These are phyloP conservation scores for Aspergillus amoenus DNA, from an alignment of 2,329 filamentous ascomycete genomes.

Conservation along the genomic window DNA sequence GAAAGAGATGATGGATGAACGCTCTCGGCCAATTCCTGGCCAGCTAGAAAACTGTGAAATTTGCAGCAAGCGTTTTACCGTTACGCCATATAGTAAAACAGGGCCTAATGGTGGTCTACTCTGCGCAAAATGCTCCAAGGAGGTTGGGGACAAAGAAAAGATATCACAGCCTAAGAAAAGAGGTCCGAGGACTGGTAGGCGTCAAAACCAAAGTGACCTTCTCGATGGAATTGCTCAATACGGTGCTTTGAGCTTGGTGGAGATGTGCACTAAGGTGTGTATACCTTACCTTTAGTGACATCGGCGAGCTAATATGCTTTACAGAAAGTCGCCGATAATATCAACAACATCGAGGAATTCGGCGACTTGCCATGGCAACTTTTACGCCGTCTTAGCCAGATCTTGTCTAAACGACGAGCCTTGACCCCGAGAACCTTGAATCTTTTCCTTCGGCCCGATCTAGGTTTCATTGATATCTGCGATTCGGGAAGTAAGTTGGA, in stretches of 20 bases:
- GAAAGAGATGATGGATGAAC: constrained; percentile 56
- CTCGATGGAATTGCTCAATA: constrained; percentile 66
- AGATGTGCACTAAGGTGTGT: constrained; percentile 58
- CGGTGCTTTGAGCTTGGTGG: constrained; percentile 46
- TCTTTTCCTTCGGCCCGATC: constrained; percentile 52
- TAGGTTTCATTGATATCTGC: constrained; percentile 58
- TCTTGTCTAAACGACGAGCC: constrained; percentile 63
- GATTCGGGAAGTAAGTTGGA: constrained; percentile 56
- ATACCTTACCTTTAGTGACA: neutral
- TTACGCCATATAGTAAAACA: constrained; percentile 82
- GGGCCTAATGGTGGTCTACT: constrained; percentile 83
- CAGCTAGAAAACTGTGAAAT: constrained; percentile 86
- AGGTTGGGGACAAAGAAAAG: constrained; percentile 66
- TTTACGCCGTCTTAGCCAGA: constrained; percentile 60
- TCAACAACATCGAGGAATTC: constrained; percentile 64
- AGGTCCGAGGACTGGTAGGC: constrained; percentile 60
- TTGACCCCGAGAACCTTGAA: constrained; percentile 50
- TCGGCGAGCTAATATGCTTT: constrained; percentile 19
- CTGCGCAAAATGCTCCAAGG: constrained; percentile 77
- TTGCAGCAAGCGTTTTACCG: constrained; percentile 85
- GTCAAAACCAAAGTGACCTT: constrained; percentile 78
- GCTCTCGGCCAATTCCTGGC: constrained; percentile 64
- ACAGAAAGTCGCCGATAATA: constrained; percentile 61
- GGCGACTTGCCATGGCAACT: constrained; percentile 60
- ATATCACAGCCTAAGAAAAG: constrained; percentile 54